Evolutionary conservation across 2,329 filamentous ascomycete species (phyloP), one percentile per base, ranked within the genome.

Genomic region (Epichloe coenophiala): DNA sequence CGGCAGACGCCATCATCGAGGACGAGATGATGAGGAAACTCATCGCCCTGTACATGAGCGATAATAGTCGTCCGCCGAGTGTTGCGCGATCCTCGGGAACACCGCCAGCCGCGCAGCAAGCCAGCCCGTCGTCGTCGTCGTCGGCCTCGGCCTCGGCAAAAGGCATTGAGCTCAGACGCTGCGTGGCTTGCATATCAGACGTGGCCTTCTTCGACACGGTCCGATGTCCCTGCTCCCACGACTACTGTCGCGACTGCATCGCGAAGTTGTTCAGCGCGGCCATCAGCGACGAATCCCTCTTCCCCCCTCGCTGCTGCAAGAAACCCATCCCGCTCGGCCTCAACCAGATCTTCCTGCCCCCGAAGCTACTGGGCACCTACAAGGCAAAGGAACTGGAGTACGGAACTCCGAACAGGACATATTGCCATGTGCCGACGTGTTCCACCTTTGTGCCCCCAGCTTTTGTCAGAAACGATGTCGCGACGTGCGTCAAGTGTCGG

Each of bases 241-340:
- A 68, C 3, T 82, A 80, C 59, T 83, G 78, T 55, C 58, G 59
- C 0, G 54, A 54, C 1, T 82, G 79, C 56, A 55, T 81, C 0
- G 56, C 57, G 2, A 50, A 53, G 0, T 66, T 80, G 0, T 75
- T 81, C 58, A n/a, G 53, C 1, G 49, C 58, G 0, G 65, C 73
- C 0, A 65, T 75, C 21, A 61, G 51, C 0, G 73, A 80, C 53
- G 74, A 81, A 50, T 65, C 69, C 0, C 57, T 76, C 0, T 82
- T 78, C 51, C 78, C 78, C 78, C 76, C 78, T 0, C 66, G 68
- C 2, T 82, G 78, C 61, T 81, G 77, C 57, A 52, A 56, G 0
- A 55, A 69, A 27, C 51, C 59, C 0, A 73, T 81, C 5, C 59
- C 68, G 0, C 46, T 74, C 1, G 58, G 61, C 1, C 47, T 53